phyloP scores from a whole-genome alignment of 805 yeast species.

The Candida dendrica region DNA sequence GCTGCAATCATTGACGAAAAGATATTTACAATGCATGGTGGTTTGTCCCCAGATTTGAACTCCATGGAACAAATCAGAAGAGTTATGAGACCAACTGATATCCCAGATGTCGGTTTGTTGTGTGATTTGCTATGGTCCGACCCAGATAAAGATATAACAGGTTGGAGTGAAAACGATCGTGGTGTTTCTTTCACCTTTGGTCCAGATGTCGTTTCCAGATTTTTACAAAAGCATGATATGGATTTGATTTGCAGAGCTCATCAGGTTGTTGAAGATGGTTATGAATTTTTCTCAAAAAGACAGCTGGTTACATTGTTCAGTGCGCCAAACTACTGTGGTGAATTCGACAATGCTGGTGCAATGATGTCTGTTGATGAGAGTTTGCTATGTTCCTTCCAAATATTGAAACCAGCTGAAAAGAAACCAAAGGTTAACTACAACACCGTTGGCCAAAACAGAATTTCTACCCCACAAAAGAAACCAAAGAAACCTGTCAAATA shows the following conservation, averaged over 20 bases:
- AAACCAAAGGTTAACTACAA: slow-evolving; percentile 59
- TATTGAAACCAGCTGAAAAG: slow-evolving; percentile 96
- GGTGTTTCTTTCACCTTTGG: slow-evolving; percentile 99
- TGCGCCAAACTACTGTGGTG: slow-evolving; percentile 99
- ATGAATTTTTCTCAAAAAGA: slow-evolving; percentile 93
- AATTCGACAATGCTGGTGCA: slow-evolving; percentile 98
- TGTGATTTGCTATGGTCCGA: slow-evolving; percentile 98
- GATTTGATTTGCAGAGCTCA: slow-evolving; percentile 97
- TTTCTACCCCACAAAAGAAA: slow-evolving; percentile 54
- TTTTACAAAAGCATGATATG: slow-evolving; percentile 95
- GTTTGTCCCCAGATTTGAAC: slow-evolving; percentile 93
- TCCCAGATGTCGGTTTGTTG: slow-evolving; percentile 93
- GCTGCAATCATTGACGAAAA: slow-evolving; percentile 98
- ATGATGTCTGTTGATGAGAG: slow-evolving; percentile 99
- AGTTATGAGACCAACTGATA: slow-evolving; percentile 98
- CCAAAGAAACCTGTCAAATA: slow-evolving; percentile 44
- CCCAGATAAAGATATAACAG: slow-evolving; percentile 96
- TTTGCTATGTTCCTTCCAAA: slow-evolving; percentile 91
- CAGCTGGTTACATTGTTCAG: slow-evolving; percentile 92
- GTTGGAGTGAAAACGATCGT: slow-evolving; percentile 98
- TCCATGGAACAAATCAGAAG: slow-evolving; percentile 98
- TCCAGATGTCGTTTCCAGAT: slow-evolving; percentile 97
- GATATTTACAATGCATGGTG: slow-evolving; percentile 99
- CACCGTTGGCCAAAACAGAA: slow-evolving; percentile 36
- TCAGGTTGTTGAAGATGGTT: slow-evolving; percentile 98